Conservation (phyloP, 2,329 filamentous ascomycete species). For the Seiridium cupressi region DNA sequence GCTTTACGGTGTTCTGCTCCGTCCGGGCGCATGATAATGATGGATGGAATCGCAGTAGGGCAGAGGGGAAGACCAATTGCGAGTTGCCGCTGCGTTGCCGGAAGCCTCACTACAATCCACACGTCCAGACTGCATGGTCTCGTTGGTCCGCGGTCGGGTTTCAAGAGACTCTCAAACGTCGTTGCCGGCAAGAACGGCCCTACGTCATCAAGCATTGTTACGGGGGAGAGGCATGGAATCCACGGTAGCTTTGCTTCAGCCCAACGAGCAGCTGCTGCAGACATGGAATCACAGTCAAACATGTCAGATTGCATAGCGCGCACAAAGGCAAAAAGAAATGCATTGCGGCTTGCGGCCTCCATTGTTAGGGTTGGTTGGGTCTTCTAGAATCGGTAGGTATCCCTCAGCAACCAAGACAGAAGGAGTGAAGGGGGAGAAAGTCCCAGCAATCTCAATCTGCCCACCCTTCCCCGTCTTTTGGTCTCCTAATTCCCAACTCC, state of each 20-base stretch:
- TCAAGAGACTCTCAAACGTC: conserved; percentile 1
- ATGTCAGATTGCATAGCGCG: neutral
- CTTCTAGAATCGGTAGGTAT: neutral
- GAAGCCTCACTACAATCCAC: neutral
- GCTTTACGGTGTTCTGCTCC: neutral
- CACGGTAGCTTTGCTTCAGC: neutral
- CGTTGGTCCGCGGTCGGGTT: neutral
- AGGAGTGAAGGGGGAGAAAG: neutral
- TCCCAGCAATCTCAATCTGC: neutral
- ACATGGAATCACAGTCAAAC: neutral
- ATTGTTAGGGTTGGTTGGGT: neutral
- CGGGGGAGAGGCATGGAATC: neutral
- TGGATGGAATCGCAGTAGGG: neutral
- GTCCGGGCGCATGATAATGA: neutral
- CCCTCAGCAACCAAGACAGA: neutral
- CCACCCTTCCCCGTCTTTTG: neutral
- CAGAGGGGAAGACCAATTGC: neutral
- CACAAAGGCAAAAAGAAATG: neutral
- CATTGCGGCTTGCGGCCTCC: neutral
- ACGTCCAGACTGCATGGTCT: neutral
- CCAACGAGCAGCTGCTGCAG: neutral
- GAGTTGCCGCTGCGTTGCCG: neutral
- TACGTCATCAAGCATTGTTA: neutral
- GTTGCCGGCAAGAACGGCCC: neutral
- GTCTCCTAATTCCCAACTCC: neutral